Conservation (phyloP, 257 asterid genomes). For the Solanum virginianum region DNA sequence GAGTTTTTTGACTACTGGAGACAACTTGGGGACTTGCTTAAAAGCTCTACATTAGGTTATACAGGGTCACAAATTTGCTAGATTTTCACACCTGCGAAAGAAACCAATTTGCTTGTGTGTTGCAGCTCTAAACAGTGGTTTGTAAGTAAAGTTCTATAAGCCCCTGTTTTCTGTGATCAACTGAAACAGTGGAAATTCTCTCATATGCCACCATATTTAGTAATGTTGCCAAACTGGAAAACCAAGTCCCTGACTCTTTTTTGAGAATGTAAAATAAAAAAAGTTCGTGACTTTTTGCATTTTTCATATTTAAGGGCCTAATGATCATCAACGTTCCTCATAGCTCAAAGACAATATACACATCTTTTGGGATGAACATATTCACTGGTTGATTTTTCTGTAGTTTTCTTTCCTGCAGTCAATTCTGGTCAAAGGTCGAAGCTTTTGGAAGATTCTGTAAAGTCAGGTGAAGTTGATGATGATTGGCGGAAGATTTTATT, state of each 20-base stretch:
- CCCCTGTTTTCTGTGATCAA: background rate
- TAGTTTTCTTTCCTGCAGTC: slow-evolving; percentile 17
- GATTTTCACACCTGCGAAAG: background rate
- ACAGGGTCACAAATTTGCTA: background rate
- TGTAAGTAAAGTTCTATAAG: background rate
- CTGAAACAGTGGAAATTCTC: background rate
- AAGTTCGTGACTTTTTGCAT: background rate
- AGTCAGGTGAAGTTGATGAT: slow-evolving; percentile 3
- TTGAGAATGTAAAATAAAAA: too few relatives aligned
- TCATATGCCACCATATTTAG: background rate
- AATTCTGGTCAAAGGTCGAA: slow-evolving; percentile 12
- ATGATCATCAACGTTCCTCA: background rate
- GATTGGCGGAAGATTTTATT: background rate
- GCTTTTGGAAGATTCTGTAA: slow-evolving; percentile 28
- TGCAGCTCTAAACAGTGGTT: background rate
- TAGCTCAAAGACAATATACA: background rate
- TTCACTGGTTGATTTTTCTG: background rate
- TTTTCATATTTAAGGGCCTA: background rate
- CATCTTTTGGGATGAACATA: background rate
- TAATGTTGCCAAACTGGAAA: background rate
- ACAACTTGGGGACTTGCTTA: background rate
- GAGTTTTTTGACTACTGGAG: background rate
- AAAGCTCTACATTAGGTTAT: background rate
- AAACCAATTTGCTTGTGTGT: background rate
- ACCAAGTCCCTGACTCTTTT: background rate